Base-by-base conservation (phyloP, 208 protist species). In the Wallacemonas sp. region DNA sequence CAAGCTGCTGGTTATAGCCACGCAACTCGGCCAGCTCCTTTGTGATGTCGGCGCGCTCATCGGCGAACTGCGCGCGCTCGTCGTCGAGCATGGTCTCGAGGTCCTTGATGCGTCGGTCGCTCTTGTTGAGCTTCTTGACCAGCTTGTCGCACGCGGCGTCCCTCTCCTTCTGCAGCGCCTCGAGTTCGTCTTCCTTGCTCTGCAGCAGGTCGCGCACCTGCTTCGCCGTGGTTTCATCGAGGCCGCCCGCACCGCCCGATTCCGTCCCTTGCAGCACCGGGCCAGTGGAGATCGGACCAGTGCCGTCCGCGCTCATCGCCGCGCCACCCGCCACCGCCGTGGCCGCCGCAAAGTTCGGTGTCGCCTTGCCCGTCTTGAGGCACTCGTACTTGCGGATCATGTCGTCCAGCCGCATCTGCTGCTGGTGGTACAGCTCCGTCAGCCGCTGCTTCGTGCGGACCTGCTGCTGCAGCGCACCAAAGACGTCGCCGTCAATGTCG, bases 61-160 rank as follows among this genome's bases (percentile, higher is more conserved):
- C 92, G 14, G 57, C 76, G 54, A 87, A 81, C 63, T 93, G 84
- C 16, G 71, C 69, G 14, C 85, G 84, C 73, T 96, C 92, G 60
- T 96, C 88, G 61, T 87, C 78, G 26, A 95, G 71, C 14, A 70
- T 57, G 9, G 80, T 58, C 76, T 95, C 88, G 19, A 93, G 74
- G 23, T 96, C 87, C 61, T 82, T 83, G 27, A 92, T 89, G 61
- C 78, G 80, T 41, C 84, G 78, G 56, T 89, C 83, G 17, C 76
- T 82, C 76, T 95, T 96, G 80, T 96, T 96, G 52, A 96, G 80
- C 66, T 93, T 92, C 78, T 88, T 90, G 11, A 96, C 92, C 24
- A 96, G 80, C 65, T 94, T 96, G 68, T 96, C 92, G 58, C 83
- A 92, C 24, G 76, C 82, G 64, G 83, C 65, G 38, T 94, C 87